Evolutionary conservation across 768 basidiomycete species (phyloP).

Genomic region (Xerocomellus dryophilus): DNA sequence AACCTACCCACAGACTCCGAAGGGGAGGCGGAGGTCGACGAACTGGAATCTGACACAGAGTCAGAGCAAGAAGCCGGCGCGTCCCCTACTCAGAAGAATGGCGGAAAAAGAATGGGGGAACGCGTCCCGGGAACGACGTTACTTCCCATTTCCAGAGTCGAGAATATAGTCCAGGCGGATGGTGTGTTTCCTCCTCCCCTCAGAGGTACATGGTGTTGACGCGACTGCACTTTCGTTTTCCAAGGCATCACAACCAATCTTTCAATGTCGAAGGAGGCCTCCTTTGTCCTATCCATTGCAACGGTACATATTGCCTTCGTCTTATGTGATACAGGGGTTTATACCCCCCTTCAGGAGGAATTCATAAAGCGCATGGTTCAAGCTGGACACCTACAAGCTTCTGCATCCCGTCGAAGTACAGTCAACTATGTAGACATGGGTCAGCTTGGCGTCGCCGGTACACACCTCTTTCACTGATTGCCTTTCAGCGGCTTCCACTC

Average conservation of each 20-base stretch:
- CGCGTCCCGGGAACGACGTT: slow-evolving; percentile 65
- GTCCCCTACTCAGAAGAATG: slow-evolving; percentile 27
- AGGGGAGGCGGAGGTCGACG: slow-evolving; percentile 33
- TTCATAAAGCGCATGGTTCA: slow-evolving; percentile 75
- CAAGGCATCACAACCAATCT: slow-evolving; percentile 58
- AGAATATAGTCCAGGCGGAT: slow-evolving; percentile 78
- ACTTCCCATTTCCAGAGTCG: slow-evolving; percentile 62
- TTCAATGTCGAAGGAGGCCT: slow-evolving; percentile 71
- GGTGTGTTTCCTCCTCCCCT: slow-evolving; percentile 41
- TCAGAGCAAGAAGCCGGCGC: slow-evolving; percentile 28
- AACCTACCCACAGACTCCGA: slow-evolving; percentile 36
- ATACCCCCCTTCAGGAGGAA: slow-evolving; percentile 58
- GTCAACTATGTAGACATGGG: slow-evolving; percentile 77
- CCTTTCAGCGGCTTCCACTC: slow-evolving; percentile 51
- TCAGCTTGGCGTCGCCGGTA: slow-evolving; percentile 34
- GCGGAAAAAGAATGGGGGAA: slow-evolving; percentile 32
- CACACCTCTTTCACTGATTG: slow-evolving; percentile 2
- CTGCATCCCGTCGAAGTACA: slow-evolving; percentile 51
- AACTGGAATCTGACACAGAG: slow-evolving; percentile 34
- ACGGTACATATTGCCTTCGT: slow-evolving; percentile 47
- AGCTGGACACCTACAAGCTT: slow-evolving; percentile 66
- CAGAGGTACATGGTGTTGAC: slow-evolving; percentile 12
- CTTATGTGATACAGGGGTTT: slow-evolving; percentile 9
- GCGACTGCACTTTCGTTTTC: slow-evolving; percentile 12
- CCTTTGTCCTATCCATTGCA: slow-evolving; percentile 71